Evolutionary conservation across 208 protist species (phyloP).

Genomic region (Porcisia deanei): DNA sequence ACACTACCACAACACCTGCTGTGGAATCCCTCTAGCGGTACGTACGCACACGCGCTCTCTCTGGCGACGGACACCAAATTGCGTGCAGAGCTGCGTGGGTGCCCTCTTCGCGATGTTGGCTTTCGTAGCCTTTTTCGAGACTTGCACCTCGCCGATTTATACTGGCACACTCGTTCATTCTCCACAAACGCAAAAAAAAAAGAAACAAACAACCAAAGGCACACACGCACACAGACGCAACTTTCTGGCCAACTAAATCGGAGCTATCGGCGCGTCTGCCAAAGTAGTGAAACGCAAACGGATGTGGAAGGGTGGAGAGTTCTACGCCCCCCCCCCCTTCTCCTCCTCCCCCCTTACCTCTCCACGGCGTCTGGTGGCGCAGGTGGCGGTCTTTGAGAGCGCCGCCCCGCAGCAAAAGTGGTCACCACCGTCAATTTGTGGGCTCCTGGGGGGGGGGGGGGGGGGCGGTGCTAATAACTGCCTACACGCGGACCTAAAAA

Average conservation of each 20-base stretch:
- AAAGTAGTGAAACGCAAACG: background rate
- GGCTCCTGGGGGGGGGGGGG: background rate
- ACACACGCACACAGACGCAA: background rate
- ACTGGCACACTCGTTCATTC: background rate
- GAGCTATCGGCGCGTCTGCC: background rate
- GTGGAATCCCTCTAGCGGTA: background rate
- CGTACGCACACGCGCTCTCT: background rate
- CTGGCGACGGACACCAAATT: background rate
- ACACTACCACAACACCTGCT: background rate
- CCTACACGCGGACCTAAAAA: conserved; percentile 57
- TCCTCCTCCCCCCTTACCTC: no score
- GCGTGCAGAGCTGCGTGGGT: background rate
- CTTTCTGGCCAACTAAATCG: background rate
- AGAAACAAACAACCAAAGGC: background rate
- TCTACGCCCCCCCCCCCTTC: background rate
- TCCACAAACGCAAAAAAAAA: background rate
- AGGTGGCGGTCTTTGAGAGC: background rate
- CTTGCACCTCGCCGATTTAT: background rate
- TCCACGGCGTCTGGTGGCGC: background rate
- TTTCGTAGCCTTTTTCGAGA: background rate
- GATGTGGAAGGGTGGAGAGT: no score
- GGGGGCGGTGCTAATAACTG: conserved; percentile 21
- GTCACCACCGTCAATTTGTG: background rate
- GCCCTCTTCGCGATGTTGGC: background rate
- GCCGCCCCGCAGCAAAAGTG: background rate